Evolutionary conservation across 441 rosid species (phyloP).

Genomic region (Bocquillonia castaneifolia): DNA sequence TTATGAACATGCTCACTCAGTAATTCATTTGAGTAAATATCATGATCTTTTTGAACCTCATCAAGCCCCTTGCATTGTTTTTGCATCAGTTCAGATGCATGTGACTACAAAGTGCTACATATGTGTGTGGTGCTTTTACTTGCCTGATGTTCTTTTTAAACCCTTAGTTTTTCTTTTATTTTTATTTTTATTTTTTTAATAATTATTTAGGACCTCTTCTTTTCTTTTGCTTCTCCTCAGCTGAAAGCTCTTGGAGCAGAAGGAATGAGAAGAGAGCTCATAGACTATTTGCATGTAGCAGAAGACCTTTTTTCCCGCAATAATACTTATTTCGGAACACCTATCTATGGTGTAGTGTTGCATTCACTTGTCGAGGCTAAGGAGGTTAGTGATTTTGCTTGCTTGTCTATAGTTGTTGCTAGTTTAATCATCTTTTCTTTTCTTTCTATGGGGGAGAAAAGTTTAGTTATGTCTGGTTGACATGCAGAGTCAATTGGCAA

Average conservation of each 20-base stretch:
- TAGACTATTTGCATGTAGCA: slow-evolving; percentile 44
- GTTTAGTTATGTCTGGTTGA: slow-evolving; percentile 22
- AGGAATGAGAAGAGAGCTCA: slow-evolving; percentile 66
- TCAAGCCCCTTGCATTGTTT: neutral
- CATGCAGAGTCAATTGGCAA: slow-evolving; percentile 50
- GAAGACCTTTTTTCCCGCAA: slow-evolving; percentile 39
- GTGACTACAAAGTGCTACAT: no score
- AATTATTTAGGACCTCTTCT: neutral
- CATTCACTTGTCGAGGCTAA: slow-evolving; percentile 57
- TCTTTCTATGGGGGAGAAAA: no score
- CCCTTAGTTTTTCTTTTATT: neutral
- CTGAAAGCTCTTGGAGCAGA: slow-evolving; percentile 73
- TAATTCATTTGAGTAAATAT: neutral
- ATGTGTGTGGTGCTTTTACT: no score
- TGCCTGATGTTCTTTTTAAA: no score
- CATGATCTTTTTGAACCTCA: neutral
- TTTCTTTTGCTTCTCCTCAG: slow-evolving; percentile 36
- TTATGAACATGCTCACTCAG: no score
- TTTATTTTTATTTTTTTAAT: neutral
- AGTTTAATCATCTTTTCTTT: slow-evolving; percentile 6
- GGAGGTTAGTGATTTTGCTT: slow-evolving; percentile 46
- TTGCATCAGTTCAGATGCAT: no score
- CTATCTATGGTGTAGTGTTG: slow-evolving; percentile 59
- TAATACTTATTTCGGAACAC: slow-evolving; percentile 36
- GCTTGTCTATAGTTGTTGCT: slow-evolving; percentile 10